Base-by-base conservation (phyloP, 2,329 filamentous ascomycete species). In the Curvularia sp. region DNA sequence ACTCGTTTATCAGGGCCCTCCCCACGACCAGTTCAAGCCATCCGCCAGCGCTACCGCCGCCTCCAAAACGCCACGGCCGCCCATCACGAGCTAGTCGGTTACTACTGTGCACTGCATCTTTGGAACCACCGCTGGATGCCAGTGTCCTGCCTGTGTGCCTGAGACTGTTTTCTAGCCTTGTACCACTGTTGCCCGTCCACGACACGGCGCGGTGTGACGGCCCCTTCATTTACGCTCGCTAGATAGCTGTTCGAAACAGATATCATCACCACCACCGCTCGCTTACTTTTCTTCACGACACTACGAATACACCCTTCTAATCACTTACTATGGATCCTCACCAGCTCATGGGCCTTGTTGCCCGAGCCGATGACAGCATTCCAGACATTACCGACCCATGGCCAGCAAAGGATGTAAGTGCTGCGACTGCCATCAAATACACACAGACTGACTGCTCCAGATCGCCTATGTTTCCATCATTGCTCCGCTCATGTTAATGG, bases 401-500 rank as follows among this genome's bases (percentile, higher is more conserved):
- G 78, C 65, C 74, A 6, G 64, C 64, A 58, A 78, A 79, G 58
- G 76, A 80, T 62, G 78, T 79, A 55, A 75, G 78, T 75, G 44
- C 26, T 24, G 12, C n/a, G 3, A 13, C n/a, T 49, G 20, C 30
- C 7, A 18, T 3, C 33, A 4, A 41, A n/a, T 20, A 30, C 13
- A 28, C 38, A 46, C 18, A 35, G 49, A 55, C 66, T 72, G 59
- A 74, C 64, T 20, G 18, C 26, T 2, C 31, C 59, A 98, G 92
- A 93, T 97, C 68, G 82, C 94, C 56, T 97, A 96, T 75, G 89
- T 93, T 8, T 82, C 88, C 55, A 89, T 97, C 65, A 85, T 97
- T 35, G 91, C 91, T 18, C 78, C 89, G 6, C 82, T 97, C 49
- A 92, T 97, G 88, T 70, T 95, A 24, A 91, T 90, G 58, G 94